Base-by-base conservation (phyloP, 441 rosid species). In the Geranium incanum region DNA sequence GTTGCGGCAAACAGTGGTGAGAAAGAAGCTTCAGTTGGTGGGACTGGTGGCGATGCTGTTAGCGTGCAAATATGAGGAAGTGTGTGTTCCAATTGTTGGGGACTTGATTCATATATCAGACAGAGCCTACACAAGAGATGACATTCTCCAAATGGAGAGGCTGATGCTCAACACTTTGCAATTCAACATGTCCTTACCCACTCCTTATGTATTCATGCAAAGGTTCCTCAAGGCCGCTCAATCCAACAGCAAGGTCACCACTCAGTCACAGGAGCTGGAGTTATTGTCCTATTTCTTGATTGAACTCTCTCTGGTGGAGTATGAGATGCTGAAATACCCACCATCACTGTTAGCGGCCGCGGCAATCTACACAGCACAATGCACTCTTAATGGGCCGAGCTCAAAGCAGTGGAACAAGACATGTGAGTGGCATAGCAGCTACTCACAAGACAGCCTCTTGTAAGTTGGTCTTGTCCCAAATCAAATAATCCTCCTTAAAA, bases 41-140 rank as follows among this genome's bases (percentile, higher is more conserved):
- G 98, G 98, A 1, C 75, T 95, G 37, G 94, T 91, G 37, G 97
- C 97, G 72, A 83, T 92, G 93, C 89, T 95, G 36, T 80, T 92
- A 68, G 98, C 98, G 13, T 95, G 97, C 87, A 95, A 95, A 80
- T 95, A 95, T 15, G 99, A 95, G 81, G 98, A 92, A 83, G 98
- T 95, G 69, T 84, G 93, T 0, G 93, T 95, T 72, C 99, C 98
- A 16, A 81, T 85, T 39, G 95, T 92, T 0, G 92, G 83, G 63
- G 99, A 92, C 76, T 77, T 95, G 62, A 86, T 95, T 74, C 87
- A 89, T 55, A 90, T 95, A 72, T 90, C 97, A 2, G 99, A 95
- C 73, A 92, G 81, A 74, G 97, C 99, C 64, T 94, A 94, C 71
- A 80, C 84, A 70, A 83, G 90, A 55, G 80, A 82, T 66, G 97